phyloP scores from a whole-genome alignment of 768 basidiomycete genomes.

The Mrakia hoshinonis region DNA sequence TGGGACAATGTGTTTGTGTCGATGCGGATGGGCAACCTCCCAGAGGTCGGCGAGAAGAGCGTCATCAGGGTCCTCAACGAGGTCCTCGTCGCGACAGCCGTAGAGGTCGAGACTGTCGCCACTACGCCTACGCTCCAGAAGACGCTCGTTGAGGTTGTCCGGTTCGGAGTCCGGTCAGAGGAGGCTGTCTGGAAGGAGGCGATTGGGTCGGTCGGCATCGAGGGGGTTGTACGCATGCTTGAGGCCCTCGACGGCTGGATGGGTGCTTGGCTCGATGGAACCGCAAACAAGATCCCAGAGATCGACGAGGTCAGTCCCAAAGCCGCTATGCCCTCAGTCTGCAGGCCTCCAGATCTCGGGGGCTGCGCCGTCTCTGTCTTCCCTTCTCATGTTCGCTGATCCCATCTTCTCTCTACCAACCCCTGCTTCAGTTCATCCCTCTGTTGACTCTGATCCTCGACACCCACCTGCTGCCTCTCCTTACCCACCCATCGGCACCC shows the following conservation, averaged over 20 bases:
- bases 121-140: not conserved
- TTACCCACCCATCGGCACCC: conserved; percentile 2
- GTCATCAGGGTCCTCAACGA: conserved; percentile 7
- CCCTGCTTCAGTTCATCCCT: conserved; percentile 14
- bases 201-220: not conserved
- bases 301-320: conserved; percentile 13
- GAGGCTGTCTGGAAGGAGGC: conserved; percentile 23
- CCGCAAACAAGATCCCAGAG: conserved; percentile 13
- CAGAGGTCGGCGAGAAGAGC: conserved; percentile 1
- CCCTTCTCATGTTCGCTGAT: not conserved
- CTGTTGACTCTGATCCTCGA: conserved; percentile 28
- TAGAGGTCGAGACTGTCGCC: not conserved
- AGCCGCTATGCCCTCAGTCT: too few species aligned
- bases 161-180: conserved; percentile 16
- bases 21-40: not conserved
- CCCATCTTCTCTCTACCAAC: not conserved
- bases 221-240: not conserved
- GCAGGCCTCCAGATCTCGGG: too few species aligned
- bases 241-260: conserved; percentile 15
- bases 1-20: conserved; percentile 11
- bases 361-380: not conserved
- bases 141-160: conserved; percentile 2
- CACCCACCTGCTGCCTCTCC: conserved; percentile 23
- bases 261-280: conserved; percentile 12
- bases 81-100: not conserved